Base-by-base conservation (phyloP, 306 rosid genomes). In the Aeschynomene evenia region DNA sequence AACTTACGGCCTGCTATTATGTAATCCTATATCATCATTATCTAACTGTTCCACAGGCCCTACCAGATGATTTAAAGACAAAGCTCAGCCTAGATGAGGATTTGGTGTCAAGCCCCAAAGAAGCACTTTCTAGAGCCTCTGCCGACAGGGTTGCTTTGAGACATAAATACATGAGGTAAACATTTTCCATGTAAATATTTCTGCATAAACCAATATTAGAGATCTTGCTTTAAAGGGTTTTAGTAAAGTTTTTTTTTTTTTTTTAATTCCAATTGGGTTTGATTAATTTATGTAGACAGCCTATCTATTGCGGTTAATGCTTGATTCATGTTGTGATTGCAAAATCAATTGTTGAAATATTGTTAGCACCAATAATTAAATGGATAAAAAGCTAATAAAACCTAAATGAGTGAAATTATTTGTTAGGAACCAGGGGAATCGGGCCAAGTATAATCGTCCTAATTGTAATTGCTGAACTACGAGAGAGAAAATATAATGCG, bases 21-120 rank as follows among this genome's bases (percentile, higher is more conserved):
- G 57, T 34, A 57, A 40, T 67, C 40, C n/a, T 51, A 3, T 36
- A 6, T 73, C 74, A 23, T 13, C 61, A 50, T 55, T 76, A 55
- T 62, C 61, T 68, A 49, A 80, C 79, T 63, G 37, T 84, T 76
- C 77, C 68, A 74, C 85, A 95, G 99, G 96, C 99, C 74, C 83
- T 95, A 75, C 99, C 99, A 70, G 99, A 95, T 24, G 99, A 95
- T 89, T 87, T 95, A 54, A 91, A 72, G 95, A 80, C 92, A n/a
- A 95, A 81, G 77, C 97, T 95, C 67, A 91, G 97, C 87, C 85
- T 91, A 9, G 91, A 95, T 70, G 99, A 95, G 81, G 99, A 95
- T 77, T 80, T 87, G 80, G 96, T 85, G 76, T 91, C 96, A 40
- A 91, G 97, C 86, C 97, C 99, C 57, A 95, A 79, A 79, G 97